Percentiles rank a stretch among this genome's conserved stretches.
phyloP scores from a whole-genome alignment of 495 filamentous ascomycete species.

The Mytilinidion resinicola region DNA sequence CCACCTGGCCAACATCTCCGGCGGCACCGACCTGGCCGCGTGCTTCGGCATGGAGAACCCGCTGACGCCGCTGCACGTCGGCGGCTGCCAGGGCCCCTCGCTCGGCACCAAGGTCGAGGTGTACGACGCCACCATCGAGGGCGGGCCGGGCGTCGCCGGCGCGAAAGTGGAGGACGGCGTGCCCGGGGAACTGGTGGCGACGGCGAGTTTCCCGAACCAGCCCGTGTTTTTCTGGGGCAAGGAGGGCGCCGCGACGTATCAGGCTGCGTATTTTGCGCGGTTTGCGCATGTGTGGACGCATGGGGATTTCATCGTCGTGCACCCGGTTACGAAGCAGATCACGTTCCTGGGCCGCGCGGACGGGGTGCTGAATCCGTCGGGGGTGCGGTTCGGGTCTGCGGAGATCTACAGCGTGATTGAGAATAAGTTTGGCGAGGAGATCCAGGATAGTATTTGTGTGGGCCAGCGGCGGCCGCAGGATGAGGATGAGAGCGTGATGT shows the following conservation, averaged over 20 bases:
- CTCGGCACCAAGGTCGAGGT: constrained; percentile 62
- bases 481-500: constrained; percentile 64
- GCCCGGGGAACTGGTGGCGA: constrained; percentile 68
- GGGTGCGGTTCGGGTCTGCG: constrained; percentile 79
- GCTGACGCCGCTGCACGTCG: constrained; percentile 63
- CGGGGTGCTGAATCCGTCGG: constrained; percentile 81
- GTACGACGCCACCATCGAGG: constrained; percentile 54
- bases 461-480: constrained; percentile 65
- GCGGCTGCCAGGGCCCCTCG: constrained; percentile 58
- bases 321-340: constrained; percentile 59
- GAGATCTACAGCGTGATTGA: constrained; percentile 76
- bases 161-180: constrained; percentile 50
- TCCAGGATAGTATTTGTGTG: constrained; percentile 66
- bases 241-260: constrained; percentile 50
- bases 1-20: constrained; percentile 67
- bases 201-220: constrained; percentile 63
- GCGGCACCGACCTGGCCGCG: constrained; percentile 71
- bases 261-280: constrained; percentile 63
- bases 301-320: constrained; percentile 67
- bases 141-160: constrained; percentile 49
- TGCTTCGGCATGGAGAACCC: constrained; percentile 65
- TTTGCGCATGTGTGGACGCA: constrained; percentile 74
- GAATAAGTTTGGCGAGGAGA: constrained; percentile 51
- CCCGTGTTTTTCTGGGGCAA: constrained; percentile 69
- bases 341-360: constrained; percentile 77